A percentile compares a stretch with the other conserved stretches of the same genome.
phyloP scores from a whole-genome alignment of 257 asterid species.

The Nicotiana undulata region DNA sequence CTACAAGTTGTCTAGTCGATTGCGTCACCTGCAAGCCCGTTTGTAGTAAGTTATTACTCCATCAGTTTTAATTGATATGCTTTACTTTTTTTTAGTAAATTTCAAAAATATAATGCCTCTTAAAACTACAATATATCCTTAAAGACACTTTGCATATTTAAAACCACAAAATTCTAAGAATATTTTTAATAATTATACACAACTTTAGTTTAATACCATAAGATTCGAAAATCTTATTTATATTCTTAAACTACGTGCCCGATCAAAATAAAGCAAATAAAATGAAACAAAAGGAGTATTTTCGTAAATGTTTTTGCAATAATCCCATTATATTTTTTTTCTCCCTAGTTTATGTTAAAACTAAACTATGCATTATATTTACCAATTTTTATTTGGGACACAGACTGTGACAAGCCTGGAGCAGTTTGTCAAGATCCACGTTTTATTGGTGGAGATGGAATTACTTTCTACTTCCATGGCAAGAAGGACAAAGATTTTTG shows the following conservation, averaged over 20 bases:
- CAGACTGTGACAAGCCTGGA: conserved; percentile 9
- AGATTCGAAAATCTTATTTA: too few relatives aligned
- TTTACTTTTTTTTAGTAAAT: too few relatives aligned
- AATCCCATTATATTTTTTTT: not conserved
- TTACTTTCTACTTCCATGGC: not conserved
- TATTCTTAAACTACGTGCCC: too few relatives aligned
- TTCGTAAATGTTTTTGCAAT: not conserved
- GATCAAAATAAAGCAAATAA: too few relatives aligned
- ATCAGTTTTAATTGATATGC: too few relatives aligned
- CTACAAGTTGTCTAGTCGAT: not conserved
- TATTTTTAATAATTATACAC: too few relatives aligned
- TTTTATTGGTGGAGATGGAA: not conserved
- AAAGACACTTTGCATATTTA: too few relatives aligned
- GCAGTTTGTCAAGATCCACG: conserved; percentile 8
- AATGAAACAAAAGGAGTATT: not conserved
- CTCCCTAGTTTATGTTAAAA: not conserved
- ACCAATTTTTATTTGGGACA: not conserved
- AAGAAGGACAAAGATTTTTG: conserved; percentile 4
- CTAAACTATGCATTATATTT: not conserved
- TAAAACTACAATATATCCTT: too few relatives aligned
- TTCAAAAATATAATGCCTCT: too few relatives aligned
- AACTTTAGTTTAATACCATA: too few relatives aligned
- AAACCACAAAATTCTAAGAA: too few relatives aligned
- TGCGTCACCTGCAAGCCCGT: not conserved
- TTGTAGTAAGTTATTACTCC: not conserved